phyloP scores from a whole-genome alignment of 192 early-diverging fungal genomes.

The Entomortierella chlamydospora region DNA sequence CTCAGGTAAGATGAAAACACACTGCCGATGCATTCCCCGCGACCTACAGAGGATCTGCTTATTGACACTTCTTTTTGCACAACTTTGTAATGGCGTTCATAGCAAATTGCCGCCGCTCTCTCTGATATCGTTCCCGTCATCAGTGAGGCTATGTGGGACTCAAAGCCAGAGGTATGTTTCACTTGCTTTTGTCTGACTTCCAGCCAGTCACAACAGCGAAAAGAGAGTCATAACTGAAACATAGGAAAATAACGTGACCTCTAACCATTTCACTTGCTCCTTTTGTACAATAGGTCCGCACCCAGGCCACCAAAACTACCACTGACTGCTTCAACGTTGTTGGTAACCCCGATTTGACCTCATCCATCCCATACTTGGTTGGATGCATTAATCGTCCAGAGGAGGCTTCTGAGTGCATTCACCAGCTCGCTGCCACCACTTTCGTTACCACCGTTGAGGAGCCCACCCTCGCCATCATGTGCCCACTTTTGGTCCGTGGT shows the following conservation, averaged over 20 bases:
- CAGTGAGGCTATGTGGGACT: conserved; percentile 85
- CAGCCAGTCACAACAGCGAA: background rate
- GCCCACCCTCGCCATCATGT: conserved; percentile 85
- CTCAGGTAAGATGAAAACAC: conserved; percentile 40
- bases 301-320: conserved; percentile 72
- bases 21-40: too few species aligned
- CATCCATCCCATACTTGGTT: conserved; percentile 81
- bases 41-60: too few species aligned
- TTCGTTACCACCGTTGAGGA: conserved; percentile 84
- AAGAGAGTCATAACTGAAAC: background rate
- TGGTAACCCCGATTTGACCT: conserved; percentile 84
- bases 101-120: conserved; percentile 61
- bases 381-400: conserved; percentile 81
- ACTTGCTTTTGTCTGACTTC: conserved; percentile 10
- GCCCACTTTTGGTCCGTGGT: conserved; percentile 79
- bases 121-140: conserved; percentile 78
- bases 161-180: conserved; percentile 76
- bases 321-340: conserved; percentile 75
- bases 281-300: conserved; percentile 46
- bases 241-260: conserved; percentile 8
- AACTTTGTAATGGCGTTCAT: background rate
- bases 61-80: too few species aligned
- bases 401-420: conserved; percentile 82
- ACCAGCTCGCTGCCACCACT: conserved; percentile 83
- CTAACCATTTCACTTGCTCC: background rate